Evolutionary conservation across 805 yeast genomes (phyloP).

Genomic region (Sugiyamaella marilandica): DNA sequence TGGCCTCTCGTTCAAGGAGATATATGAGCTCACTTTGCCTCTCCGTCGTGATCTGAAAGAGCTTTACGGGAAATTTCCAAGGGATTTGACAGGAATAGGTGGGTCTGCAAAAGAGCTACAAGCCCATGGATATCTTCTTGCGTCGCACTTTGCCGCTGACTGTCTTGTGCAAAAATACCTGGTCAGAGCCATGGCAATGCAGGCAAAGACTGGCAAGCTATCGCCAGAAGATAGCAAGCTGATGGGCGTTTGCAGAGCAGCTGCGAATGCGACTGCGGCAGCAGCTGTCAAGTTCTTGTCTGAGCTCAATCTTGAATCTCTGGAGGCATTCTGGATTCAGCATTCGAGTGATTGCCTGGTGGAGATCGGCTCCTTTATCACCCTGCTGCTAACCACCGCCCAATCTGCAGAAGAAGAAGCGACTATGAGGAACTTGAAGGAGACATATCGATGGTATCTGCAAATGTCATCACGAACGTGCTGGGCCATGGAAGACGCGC

Average conservation of each 20-base stretch:
- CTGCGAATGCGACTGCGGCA: background rate
- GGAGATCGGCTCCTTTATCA: constrained; percentile 13
- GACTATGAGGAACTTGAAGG: constrained; percentile 14
- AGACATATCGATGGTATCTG: constrained; percentile 22
- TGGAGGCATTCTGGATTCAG: constrained; percentile 16
- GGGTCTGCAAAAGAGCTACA: constrained; percentile 3
- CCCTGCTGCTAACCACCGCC: constrained; percentile 5
- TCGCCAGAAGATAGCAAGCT: background rate
- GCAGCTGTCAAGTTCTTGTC: constrained; percentile 9
- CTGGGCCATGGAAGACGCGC: constrained; percentile 23
- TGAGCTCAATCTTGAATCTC: constrained; percentile 5
- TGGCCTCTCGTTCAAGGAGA: background rate
- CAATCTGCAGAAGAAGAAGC: constrained; percentile 13
- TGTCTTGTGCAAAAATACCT: constrained; percentile 1
- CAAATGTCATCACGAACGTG: constrained; percentile 23
- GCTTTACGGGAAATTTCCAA: background rate
- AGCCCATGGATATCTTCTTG: constrained; percentile 2
- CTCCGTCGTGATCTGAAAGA: constrained; percentile 1
- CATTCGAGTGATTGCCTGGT: constrained; percentile 16
- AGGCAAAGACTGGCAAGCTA: background rate
- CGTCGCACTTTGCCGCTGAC: constrained; percentile 2
- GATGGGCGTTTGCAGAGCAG: background rate
- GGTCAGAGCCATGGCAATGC: constrained; percentile 1
- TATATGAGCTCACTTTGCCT: background rate
- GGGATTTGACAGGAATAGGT: background rate